Conservation (phyloP, 2,329 filamentous ascomycete species). For the Corniculantispora saksenae region DNA sequence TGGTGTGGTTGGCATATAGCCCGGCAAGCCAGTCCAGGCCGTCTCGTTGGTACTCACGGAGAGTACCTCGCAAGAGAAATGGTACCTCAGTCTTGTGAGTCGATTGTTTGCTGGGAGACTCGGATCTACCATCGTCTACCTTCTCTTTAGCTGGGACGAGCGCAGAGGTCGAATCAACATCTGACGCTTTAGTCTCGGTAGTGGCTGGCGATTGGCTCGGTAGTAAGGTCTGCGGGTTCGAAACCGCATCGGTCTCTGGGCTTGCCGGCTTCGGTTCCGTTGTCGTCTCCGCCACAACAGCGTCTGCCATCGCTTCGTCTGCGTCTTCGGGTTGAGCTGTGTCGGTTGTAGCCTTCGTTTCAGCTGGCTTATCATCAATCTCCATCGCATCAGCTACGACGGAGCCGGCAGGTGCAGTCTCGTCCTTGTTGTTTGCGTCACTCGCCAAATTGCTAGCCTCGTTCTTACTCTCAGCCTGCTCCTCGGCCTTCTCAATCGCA, state of each 20-base stretch:
- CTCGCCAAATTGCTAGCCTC: background rate
- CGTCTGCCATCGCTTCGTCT: slow-evolving; percentile 27
- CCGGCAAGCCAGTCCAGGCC: slow-evolving; percentile 97
- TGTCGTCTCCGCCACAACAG: slow-evolving; percentile 26
- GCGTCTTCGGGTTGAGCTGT: background rate
- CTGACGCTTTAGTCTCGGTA: slow-evolving; percentile 53
- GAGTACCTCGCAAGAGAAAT: slow-evolving; percentile 78
- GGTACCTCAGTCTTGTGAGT: slow-evolving; percentile 71
- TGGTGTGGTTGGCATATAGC: slow-evolving; percentile 87
- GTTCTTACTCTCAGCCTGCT: slow-evolving; percentile 23
- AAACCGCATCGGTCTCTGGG: slow-evolving; percentile 45
- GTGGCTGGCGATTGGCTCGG: slow-evolving; percentile 50
- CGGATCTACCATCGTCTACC: slow-evolving; percentile 33
- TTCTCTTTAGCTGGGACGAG: slow-evolving; percentile 38
- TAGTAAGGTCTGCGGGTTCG: slow-evolving; percentile 45
- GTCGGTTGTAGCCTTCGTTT: background rate
- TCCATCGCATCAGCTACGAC: slow-evolving; percentile 41
- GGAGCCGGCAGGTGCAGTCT: background rate
- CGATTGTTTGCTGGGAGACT: slow-evolving; percentile 32
- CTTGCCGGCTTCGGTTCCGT: slow-evolving; percentile 34
- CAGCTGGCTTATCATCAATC: slow-evolving; percentile 34
- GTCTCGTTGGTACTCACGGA: slow-evolving; percentile 94
- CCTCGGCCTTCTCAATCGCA: slow-evolving; percentile 16
- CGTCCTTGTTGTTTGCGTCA: background rate
- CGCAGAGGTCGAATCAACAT: slow-evolving; percentile 41